Evolutionary conservation across 306 rosid species (phyloP).

Genomic region (Pyrus communis): DNA sequence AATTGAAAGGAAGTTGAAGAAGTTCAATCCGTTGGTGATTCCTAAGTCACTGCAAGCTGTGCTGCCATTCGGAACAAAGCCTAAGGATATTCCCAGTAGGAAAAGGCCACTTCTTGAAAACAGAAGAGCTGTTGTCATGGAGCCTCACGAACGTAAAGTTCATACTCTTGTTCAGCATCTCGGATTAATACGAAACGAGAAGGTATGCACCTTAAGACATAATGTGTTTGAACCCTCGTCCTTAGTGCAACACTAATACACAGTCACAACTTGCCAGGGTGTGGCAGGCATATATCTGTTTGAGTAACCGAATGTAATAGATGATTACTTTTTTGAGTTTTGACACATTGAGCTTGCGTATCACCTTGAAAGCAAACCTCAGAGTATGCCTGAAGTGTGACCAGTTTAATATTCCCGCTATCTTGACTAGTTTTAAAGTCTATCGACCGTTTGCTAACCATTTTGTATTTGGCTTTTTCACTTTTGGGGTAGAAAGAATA

Average conservation of each 20-base stretch:
- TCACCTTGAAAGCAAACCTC: not conserved
- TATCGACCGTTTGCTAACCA: not conserved
- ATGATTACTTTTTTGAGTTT: not conserved
- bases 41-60: slow-evolving; percentile 58
- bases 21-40: slow-evolving; percentile 82
- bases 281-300: not conserved
- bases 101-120: slow-evolving; percentile 42
- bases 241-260: not conserved
- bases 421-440: not conserved
- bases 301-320: not conserved
- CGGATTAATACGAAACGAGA: slow-evolving; percentile 38
- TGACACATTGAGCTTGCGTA: not conserved
- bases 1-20: slow-evolving; percentile 66
- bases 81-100: slow-evolving; percentile 46
- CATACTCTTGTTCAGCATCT: slow-evolving; percentile 62
- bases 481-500: not conserved
- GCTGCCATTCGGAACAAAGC: slow-evolving; percentile 76
- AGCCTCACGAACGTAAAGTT: slow-evolving; percentile 59
- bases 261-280: not conserved
- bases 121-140: slow-evolving; percentile 69
- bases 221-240: not conserved
- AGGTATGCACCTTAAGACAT: slow-evolving; percentile 32
- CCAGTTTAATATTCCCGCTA: not conserved
- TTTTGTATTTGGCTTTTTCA: not conserved
- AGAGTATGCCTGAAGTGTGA: not conserved